These are phyloP conservation scores for Talaromyces albobiverticillius DNA, from an alignment of 2,329 filamentous ascomycete genomes.

Conservation along the genomic window DNA sequence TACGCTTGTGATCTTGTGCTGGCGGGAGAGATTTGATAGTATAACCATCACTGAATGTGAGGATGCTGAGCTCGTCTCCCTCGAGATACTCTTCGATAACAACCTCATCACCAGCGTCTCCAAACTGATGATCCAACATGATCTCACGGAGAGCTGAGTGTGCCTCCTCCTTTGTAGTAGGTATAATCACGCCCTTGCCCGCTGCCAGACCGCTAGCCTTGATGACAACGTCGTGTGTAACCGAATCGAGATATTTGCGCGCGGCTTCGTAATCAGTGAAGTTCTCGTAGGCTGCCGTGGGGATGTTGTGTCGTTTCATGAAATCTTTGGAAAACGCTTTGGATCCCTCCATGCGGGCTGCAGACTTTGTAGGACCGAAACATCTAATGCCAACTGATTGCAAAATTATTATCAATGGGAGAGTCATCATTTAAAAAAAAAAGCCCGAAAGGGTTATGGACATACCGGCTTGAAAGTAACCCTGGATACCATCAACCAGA, in stretches of 20 bases:
- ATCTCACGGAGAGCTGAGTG: slow-evolving; percentile 79
- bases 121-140: slow-evolving; percentile 86
- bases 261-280: slow-evolving; percentile 76
- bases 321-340: slow-evolving; percentile 98
- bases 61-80: slow-evolving; percentile 86
- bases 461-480: slow-evolving; percentile 66
- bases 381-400: slow-evolving; percentile 65
- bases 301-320: slow-evolving; percentile 86
- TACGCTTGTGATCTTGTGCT: slow-evolving; percentile 95
- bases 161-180: slow-evolving; percentile 76
- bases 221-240: slow-evolving; percentile 77
- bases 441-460: background rate
- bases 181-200: slow-evolving; percentile 93
- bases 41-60: slow-evolving; percentile 88
- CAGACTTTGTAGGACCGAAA: slow-evolving; percentile 82
- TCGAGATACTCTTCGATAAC: slow-evolving; percentile 93
- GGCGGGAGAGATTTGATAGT: slow-evolving; percentile 80
- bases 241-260: slow-evolving; percentile 67
- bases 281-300: slow-evolving; percentile 87
- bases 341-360: slow-evolving; percentile 89
- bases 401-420: too few species aligned
- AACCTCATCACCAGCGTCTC: slow-evolving; percentile 80
- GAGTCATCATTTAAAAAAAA: background rate
- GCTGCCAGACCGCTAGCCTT: slow-evolving; percentile 90
- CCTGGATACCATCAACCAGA: slow-evolving; percentile 86